Percentiles rank a stretch among this genome's conserved stretches.
Evolutionary conservation across 176 grass and related monocot species (phyloP).

Genomic region (Triticum dicoccoides): DNA sequence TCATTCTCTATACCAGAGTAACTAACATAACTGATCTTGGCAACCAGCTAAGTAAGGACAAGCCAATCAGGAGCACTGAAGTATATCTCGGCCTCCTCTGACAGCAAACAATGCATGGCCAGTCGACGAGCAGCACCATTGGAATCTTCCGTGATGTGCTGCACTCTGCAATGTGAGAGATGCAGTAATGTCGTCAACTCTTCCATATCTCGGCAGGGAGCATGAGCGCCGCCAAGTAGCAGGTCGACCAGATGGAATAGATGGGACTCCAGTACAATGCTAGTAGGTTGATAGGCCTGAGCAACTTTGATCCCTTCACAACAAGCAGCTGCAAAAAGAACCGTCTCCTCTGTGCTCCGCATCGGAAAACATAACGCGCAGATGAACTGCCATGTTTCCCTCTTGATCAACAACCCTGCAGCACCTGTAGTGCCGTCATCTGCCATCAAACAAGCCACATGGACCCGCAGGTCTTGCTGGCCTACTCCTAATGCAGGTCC

Average conservation of each 20-base stretch:
- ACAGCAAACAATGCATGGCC: not conserved
- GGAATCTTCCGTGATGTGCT: not conserved
- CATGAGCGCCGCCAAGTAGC: not conserved
- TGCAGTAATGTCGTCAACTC: not conserved
- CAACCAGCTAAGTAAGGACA: not conserved
- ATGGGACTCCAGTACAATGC: slow-evolving; percentile 12
- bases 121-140: not conserved
- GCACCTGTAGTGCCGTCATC: not conserved
- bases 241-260: not conserved
- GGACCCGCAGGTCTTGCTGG: not conserved
- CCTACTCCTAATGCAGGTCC: not conserved
- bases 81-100: not conserved
- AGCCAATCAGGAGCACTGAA: not conserved
- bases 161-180: not conserved
- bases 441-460: not conserved
- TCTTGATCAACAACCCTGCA: slow-evolving; percentile 6
- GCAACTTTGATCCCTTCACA: slow-evolving; percentile 27
- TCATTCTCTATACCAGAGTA: not conserved
- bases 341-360: not conserved
- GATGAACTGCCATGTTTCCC: not conserved
- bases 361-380: slow-evolving; percentile 8
- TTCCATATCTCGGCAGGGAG: not conserved
- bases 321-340: slow-evolving; percentile 24
- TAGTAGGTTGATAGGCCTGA: slow-evolving; percentile 8
- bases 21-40: not conserved